Evolutionary conservation across 208 protist species (phyloP), one percentile per base, ranked within the genome.

Genomic region (Wallacemonas sp.): DNA sequence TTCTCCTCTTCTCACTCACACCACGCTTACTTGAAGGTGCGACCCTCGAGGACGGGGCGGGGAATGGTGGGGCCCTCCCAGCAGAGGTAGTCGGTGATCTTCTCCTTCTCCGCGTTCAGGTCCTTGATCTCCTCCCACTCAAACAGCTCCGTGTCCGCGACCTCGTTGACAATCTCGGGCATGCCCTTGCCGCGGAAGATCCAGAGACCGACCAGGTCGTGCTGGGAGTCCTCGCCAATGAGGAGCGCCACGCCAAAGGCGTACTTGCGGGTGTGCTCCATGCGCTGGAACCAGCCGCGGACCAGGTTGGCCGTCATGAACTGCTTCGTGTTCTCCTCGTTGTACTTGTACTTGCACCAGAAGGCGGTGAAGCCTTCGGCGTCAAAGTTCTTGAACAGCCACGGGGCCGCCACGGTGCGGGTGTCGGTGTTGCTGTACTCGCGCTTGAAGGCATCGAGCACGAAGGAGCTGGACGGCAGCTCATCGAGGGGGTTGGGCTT

Each of bases 241-340:
- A 92, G 77, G 36, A 92, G 86, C 18, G 81, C 86, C 28, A 89
- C 65, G 62, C 86, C 86, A 67, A 90, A 93, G 59, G 84, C 79
- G 79, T 93, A 92, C 76, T 93, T 90, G 78, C 84, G 86, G 36
- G 74, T 69, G 79, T 89, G 83, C 75, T 90, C 83, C 86, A 93
- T 93, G 72, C 86, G 86, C 81, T 89, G 83, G 77, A 93, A 93
- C 86, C 83, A 90, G 49, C 83, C 86, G 49, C 86, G 81, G 48
- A 86, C 73, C 14, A 90, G 81, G 81, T 93, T 93, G 38, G 86
- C 80, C 49, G 86, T 93, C 86, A 93, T 93, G 84, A 89, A 92
- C 57, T 85, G 81, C 86, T 80, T 86, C 70, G 76, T 85, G 70
- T 86, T 89, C 50, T 89, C 82, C 65, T 92, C 86, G 66, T 92